Evolutionary conservation across 164 flowering plant genomes (phyloP).

Genomic region (Platanus orientalis): DNA sequence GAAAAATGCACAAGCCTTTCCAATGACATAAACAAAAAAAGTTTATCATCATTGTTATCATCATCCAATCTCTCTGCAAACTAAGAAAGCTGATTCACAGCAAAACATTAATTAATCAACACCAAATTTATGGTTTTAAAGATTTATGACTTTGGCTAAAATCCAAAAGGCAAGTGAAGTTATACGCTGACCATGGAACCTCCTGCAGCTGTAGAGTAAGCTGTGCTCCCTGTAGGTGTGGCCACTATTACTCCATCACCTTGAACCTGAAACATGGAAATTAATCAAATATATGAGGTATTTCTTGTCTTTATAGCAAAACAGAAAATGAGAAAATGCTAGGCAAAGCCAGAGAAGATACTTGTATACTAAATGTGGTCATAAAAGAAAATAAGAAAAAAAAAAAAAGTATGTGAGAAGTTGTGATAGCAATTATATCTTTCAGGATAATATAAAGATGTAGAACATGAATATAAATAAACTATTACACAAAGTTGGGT

Average conservation of each 20-base stretch:
- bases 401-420: background rate
- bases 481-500: background rate
- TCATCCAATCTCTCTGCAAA: background rate
- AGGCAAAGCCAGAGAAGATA: no score
- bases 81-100: background rate
- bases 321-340: no score
- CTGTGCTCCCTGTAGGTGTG: constrained; percentile 99
- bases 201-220: constrained; percentile 98
- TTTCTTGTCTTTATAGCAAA: no score
- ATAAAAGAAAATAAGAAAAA: constrained; percentile 1
- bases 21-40: background rate
- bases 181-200: constrained; percentile 81
- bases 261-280: constrained; percentile 62
- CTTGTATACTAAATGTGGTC: background rate
- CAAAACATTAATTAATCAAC: background rate
- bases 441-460: background rate
- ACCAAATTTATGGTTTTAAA: background rate
- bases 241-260: constrained; percentile 98
- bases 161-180: background rate
- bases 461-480: background rate
- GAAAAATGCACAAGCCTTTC: background rate
- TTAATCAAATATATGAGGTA: background rate
- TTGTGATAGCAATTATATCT: background rate
- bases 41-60: no score
- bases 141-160: background rate